Evolutionary conservation across 1,284 basidiomycete genomes (phyloP).

Genomic region (Pisolithus thermaeus): DNA sequence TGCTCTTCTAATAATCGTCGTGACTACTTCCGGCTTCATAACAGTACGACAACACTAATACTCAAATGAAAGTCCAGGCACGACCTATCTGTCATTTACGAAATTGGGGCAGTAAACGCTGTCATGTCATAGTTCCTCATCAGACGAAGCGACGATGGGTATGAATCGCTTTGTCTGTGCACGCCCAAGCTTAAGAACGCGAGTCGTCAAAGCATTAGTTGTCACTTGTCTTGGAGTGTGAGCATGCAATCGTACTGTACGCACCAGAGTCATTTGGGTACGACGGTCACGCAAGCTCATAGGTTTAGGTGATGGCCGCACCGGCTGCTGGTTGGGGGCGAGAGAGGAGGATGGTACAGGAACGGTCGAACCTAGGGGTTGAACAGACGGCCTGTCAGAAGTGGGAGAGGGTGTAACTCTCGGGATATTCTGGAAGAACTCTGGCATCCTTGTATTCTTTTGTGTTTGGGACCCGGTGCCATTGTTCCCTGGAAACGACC

Average conservation of each 20-base stretch:
- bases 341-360: neutral
- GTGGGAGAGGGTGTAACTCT: neutral
- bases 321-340: neutral
- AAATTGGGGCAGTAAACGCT: neutral
- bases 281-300: constrained; percentile 28
- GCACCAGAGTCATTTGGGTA: constrained; percentile 25
- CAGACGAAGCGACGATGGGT: constrained; percentile 24
- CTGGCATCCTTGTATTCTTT: neutral
- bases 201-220: too few relatives aligned
- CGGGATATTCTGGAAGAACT: neutral
- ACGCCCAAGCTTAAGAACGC: constrained; percentile 18
- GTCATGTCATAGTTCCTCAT: constrained; percentile 20
- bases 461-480: neutral
- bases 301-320: constrained; percentile 15
- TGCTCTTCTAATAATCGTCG: too few relatives aligned
- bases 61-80: neutral
- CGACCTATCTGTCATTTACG: neutral
- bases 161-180: constrained; percentile 26
- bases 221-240: neutral
- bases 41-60: too few relatives aligned
- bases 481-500: neutral
- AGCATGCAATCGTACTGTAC: constrained; percentile 4
- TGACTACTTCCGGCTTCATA: neutral
- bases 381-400: neutral
- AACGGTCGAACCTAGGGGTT: neutral